phyloP scores from a whole-genome alignment of 2,329 filamentous ascomycete species.

The Neurospora sp. region DNA sequence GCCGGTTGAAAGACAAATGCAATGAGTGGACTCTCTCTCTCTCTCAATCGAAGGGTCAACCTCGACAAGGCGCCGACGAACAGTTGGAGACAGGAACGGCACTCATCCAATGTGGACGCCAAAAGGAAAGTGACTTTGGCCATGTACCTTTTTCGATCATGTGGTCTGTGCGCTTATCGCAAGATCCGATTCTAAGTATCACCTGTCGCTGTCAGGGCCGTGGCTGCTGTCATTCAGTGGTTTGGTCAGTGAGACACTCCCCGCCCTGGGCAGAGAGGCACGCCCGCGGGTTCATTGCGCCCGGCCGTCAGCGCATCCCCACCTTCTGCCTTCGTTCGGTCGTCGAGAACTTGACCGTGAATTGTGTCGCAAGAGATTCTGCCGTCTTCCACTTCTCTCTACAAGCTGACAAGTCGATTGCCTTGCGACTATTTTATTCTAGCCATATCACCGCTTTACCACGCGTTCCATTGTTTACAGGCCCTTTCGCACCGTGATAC shows the following conservation, averaged over 20 bases:
- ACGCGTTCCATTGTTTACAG: not conserved
- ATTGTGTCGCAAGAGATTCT: not conserved
- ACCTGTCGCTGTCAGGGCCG: not conserved
- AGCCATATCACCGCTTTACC: not conserved
- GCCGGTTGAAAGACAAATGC: not conserved
- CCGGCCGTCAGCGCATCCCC: not conserved
- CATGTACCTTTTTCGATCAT: not conserved
- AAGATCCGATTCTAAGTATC: not conserved
- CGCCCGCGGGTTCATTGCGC: not conserved
- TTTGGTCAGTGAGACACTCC: not conserved
- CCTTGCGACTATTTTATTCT: not conserved
- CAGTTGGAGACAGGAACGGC: not conserved
- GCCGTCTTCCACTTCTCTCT: not conserved
- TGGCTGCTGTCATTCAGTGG: not conserved
- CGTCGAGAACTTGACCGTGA: not conserved
- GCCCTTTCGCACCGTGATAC: not conserved
- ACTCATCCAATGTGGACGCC: not conserved
- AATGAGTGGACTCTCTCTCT: not conserved
- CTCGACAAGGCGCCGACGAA: not conserved
- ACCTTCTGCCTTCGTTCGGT: not conserved
- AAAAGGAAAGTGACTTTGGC: not conserved
- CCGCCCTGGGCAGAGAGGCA: not conserved
- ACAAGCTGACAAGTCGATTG: not conserved
- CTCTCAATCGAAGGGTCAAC: not conserved
- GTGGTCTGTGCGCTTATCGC: slow-evolving; percentile 9